Evolutionary conservation across 805 yeast species (phyloP), one percentile per base, ranked within the genome.

Genomic region (Cyberlindnera mycetangii): DNA sequence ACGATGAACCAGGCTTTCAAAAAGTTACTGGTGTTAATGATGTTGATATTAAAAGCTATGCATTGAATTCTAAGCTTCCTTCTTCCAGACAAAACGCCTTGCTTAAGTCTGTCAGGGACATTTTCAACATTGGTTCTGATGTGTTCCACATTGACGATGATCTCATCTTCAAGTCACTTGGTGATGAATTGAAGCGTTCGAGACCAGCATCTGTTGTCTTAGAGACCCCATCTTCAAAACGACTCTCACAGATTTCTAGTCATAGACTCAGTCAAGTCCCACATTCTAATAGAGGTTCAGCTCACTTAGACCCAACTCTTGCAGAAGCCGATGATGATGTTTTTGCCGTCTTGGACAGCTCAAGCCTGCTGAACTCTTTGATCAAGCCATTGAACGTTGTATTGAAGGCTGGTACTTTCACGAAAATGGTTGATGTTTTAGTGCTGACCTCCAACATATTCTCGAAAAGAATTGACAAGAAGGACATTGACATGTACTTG

Each of bases 401-500:
- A 7, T 65, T 79, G 21, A 82, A 81, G 54, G 77, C 87, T 4
- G 93, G 93, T 1, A 74, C 86, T 1, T 65, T 88, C 45, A 93
- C 87, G 35, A 79, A 81, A 53, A 71, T 92, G 54, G 72, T 89
- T 43, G 97, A 92, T 62, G 72, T 90, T 18, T 65, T 92, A 41
- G 89, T 92, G 5, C 71, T 77, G 60, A 92, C 85, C 17, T 83
- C 76, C 32, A 76, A 75, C 53, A 79, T 76, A 44, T 89, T 79
- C 58, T 67, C 72, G 2, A 68, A 66, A 31, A 56, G 59, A 31
- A 71, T 78, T 9, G 65, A 66, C 27, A 64, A 68, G 18, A 61
- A 60, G 9, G 81, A 78, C 52, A 56, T 76, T 37, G 71, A 70
- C 31, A 54, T 58, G 1, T 74, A 66, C 49, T 64, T 67, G 38